A percentile compares a stretch with the other conserved stretches of the same genome.
These are phyloP conservation scores for Wickerhamomyces hampshirensis DNA, from an alignment of 805 yeast species.

Conservation along the genomic window DNA sequence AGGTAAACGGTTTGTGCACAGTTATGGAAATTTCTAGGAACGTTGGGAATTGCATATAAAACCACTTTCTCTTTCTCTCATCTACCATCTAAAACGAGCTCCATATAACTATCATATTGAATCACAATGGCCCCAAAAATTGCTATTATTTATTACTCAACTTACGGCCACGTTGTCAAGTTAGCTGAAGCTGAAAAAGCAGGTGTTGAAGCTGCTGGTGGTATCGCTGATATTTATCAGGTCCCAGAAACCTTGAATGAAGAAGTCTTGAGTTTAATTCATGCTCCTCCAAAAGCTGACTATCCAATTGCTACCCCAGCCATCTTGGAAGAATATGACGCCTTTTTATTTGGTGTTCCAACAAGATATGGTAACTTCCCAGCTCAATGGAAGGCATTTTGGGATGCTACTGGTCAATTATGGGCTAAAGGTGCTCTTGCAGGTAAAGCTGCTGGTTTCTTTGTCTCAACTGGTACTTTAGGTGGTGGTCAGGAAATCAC, in stretches of 20 bases:
- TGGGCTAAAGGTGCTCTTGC: slow-evolving; percentile 68
- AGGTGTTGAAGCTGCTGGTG: slow-evolving; percentile 70
- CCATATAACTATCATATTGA: not conserved
- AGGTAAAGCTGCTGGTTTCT: slow-evolving; percentile 73
- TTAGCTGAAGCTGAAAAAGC: slow-evolving; percentile 64
- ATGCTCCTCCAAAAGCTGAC: slow-evolving; percentile 58
- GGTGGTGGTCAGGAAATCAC: slow-evolving; percentile 83
- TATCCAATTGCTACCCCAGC: slow-evolving; percentile 56
- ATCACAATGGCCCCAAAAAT: slow-evolving; percentile 30
- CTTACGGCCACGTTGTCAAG: slow-evolving; percentile 71
- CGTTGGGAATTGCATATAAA: too few relatives aligned
- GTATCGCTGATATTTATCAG: slow-evolving; percentile 67
- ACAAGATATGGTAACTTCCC: slow-evolving; percentile 76
- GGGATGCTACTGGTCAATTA: slow-evolving; percentile 72
- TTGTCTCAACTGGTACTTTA: slow-evolving; percentile 64
- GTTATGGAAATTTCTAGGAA: too few relatives aligned
- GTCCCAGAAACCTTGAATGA: slow-evolving; percentile 72
- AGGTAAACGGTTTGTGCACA: too few relatives aligned
- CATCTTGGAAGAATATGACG: slow-evolving; percentile 60
- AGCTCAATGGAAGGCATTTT: slow-evolving; percentile 69
- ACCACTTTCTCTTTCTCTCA: too few relatives aligned
- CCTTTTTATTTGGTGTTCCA: slow-evolving; percentile 73
- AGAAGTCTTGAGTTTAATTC: slow-evolving; percentile 55
- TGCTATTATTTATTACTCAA: slow-evolving; percentile 66
- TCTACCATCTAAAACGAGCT: too few relatives aligned